Evolutionary conservation across 306 rosid genomes (phyloP).

Genomic region (Quillaja saponaria): DNA sequence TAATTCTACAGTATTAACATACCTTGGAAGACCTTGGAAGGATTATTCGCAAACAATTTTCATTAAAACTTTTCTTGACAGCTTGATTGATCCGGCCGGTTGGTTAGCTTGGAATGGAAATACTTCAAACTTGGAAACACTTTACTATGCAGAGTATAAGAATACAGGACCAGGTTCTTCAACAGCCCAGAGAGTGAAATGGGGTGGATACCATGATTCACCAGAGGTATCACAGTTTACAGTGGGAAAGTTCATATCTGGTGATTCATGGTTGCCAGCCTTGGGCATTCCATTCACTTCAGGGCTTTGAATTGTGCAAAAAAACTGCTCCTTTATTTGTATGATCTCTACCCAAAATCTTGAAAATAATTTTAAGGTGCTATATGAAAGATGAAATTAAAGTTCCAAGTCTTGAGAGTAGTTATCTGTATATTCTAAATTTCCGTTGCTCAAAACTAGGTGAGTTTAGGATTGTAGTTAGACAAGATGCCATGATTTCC

Average conservation of each 20-base stretch:
- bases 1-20: not conserved
- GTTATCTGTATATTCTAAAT: too few relatives aligned
- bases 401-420: too few relatives aligned
- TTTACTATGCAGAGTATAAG: slow-evolving; percentile 31
- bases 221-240: slow-evolving; percentile 14
- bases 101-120: slow-evolving; percentile 25
- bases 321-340: not conserved
- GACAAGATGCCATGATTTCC: too few relatives aligned
- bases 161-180: slow-evolving; percentile 28
- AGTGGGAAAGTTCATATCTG: slow-evolving; percentile 16
- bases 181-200: slow-evolving; percentile 15
- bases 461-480: too few relatives aligned
- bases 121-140: not conserved
- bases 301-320: slow-evolving; percentile 1
- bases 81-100: slow-evolving; percentile 16
- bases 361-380: too few relatives aligned
- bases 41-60: slow-evolving; percentile 25
- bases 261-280: slow-evolving; percentile 19
- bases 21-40: slow-evolving; percentile 35
- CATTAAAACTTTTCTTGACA: slow-evolving; percentile 15
- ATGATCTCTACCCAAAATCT: too few relatives aligned
- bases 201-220: slow-evolving; percentile 26
- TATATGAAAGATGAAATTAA: too few relatives aligned
- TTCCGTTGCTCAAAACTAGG: too few relatives aligned
- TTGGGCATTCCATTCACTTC: slow-evolving; percentile 20